Evolutionary conservation across 2,329 filamentous ascomycete genomes (phyloP), one percentile per base, ranked within the genome.

Genomic region (Ophiocordyceps robertsii): DNA sequence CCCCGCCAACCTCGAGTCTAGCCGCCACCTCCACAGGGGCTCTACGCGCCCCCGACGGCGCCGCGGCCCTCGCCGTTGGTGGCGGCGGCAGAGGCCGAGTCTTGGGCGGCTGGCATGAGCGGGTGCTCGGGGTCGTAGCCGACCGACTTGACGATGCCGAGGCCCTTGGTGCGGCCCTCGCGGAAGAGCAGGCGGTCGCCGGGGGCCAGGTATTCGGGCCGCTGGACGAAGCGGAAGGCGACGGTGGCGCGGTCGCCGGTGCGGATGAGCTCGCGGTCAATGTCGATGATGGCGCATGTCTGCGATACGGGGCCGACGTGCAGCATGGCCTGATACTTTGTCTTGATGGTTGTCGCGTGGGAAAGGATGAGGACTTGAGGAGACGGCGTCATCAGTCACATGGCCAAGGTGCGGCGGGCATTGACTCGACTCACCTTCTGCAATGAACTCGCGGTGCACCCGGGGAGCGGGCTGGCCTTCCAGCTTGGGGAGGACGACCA

Each of bases 321-420:
- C 19, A 98, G 73, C 89, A 96, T 98, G 1, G 92, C 92, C 66
- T 98, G 92, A 51, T 98, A 98, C 54, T 88, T 90, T 1, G 81
- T 87, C 62, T 94, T 92, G 62, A 98, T 98, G 37, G 92, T 98
- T 0, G 92, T 98, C 0, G 90, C 88, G 56, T 98, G 92, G 4
- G 85, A 93, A 7, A 98, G 72, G 51, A 98, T 96, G 19, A 98
- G 72, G 1, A 98, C 92, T 80, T 33, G 31, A 12, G 31, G 5
- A 7, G 24, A 16, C 11, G 31, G 3, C 19, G n/a, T 33, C 11
- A 11, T 33, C 31, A 33, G 31, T 11, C 6, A 4, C 31, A 24
- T 24, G 24, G 4, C 24, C n/a, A 19, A 19, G 3, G 19, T 19
- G 19, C 19, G 3, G 19, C 19, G 19, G 19, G 19, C 19, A 19